Percentiles rank a stretch among this genome's conserved stretches.
These are phyloP conservation scores for Acacia melanoxylon DNA, from an alignment of 306 rosid species.

Conservation along the genomic window DNA sequence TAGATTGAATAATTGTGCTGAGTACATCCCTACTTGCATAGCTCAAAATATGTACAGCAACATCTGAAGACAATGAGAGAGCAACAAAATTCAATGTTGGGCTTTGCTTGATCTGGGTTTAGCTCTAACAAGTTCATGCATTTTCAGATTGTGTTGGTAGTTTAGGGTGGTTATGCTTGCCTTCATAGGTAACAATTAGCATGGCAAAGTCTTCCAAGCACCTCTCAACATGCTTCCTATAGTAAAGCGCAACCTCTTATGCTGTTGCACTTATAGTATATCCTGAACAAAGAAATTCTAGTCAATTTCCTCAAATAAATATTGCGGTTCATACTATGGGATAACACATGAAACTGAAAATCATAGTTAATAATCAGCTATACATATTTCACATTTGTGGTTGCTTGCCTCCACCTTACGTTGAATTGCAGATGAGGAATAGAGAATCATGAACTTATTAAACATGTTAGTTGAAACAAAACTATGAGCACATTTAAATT, in stretches of 20 bases:
- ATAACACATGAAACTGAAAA: conserved; percentile 1
- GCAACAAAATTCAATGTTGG: conserved; percentile 26
- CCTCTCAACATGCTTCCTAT: conserved; percentile 95
- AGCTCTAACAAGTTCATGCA: conserved; percentile 51
- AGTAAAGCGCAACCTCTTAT: conserved; percentile 98
- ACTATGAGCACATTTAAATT: neutral
- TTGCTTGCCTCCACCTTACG: neutral
- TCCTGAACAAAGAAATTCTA: conserved; percentile 48
- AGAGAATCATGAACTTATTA: neutral
- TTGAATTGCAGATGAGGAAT: too few relatives aligned
- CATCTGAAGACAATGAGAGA: conserved; percentile 57
- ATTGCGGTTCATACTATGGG: neutral
- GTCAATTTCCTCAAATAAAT: conserved; percentile 31
- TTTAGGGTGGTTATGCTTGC: conserved; percentile 91
- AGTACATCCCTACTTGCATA: conserved; percentile 44
- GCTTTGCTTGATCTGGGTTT: conserved; percentile 18
- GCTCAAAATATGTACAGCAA: conserved; percentile 71
- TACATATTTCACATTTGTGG: neutral
- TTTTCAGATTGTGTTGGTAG: conserved; percentile 78
- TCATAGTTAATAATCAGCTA: neutral
- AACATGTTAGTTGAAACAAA: conserved; percentile 6
- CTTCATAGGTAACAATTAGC: conserved; percentile 96
- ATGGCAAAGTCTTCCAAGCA: conserved; percentile 91
- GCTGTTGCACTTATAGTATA: conserved; percentile 97
- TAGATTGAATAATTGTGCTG: conserved; percentile 36